Evolutionary conservation across 345 rosid genomes (phyloP).

Genomic region (Anastatica hierochuntica): DNA sequence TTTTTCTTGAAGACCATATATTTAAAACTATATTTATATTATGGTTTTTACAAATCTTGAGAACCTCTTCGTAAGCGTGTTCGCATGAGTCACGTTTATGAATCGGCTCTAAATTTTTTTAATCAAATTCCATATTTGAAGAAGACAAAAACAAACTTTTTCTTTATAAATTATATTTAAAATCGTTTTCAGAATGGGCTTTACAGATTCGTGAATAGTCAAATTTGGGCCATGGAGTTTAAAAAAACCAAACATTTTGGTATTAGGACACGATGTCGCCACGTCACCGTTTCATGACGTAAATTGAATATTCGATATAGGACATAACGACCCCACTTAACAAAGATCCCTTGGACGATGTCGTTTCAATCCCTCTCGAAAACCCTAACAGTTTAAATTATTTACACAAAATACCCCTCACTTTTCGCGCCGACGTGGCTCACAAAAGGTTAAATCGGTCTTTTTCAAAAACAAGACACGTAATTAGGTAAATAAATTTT

Average conservation of each 20-base stretch:
- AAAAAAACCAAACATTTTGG: no score
- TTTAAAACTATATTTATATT: no score
- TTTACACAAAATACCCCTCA: slow-evolving; percentile 9
- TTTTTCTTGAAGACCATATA: no score
- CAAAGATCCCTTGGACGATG: slow-evolving; percentile 7
- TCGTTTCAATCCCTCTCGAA: slow-evolving; percentile 9
- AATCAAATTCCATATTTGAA: no score
- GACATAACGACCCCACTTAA: no score
- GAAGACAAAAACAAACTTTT: slow-evolving; percentile 2
- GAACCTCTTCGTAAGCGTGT: no score
- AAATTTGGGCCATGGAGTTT: slow-evolving; percentile 17
- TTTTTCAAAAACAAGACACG: neutral
- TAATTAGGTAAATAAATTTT: slow-evolving; percentile 4
- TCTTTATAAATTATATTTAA: neutral
- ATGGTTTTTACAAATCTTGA: no score
- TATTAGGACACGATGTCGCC: slow-evolving; percentile 12
- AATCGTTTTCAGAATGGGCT: slow-evolving; percentile 20
- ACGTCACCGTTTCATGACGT: slow-evolving; percentile 5
- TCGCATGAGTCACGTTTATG: no score
- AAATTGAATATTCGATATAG: no score
- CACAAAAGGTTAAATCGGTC: slow-evolving; percentile 16
- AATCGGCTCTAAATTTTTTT: no score
- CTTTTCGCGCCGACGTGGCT: slow-evolving; percentile 12
- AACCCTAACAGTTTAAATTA: slow-evolving; percentile 5
- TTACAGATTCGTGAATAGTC: slow-evolving; percentile 23